phyloP scores from a whole-genome alignment of 129 eudicot species.

The Glebionis coronaria region DNA sequence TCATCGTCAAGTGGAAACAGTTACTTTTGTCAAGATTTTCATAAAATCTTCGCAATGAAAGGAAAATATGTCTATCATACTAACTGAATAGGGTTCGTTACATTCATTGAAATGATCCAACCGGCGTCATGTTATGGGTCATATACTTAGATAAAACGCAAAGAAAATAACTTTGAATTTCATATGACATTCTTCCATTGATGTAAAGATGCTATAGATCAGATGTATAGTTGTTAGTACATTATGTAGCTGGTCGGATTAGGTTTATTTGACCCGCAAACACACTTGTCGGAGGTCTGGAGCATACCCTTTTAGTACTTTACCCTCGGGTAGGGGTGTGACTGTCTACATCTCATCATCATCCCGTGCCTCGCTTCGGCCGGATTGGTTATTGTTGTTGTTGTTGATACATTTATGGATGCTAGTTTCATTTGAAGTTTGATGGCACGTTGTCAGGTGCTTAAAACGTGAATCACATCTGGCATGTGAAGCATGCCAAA shows the following conservation, averaged over 20 bases:
- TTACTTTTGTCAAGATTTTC: constrained; percentile 46
- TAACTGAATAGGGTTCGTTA: not conserved
- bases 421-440: too few relatives aligned
- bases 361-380: too few relatives aligned
- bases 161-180: not conserved
- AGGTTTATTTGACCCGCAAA: not conserved
- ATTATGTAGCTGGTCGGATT: not conserved
- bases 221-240: not conserved
- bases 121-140: not conserved
- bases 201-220: not conserved
- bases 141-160: not conserved
- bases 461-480: too few relatives aligned
- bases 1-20: constrained; percentile 54
- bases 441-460: too few relatives aligned
- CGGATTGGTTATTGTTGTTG: too few relatives aligned
- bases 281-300: too few relatives aligned
- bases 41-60: constrained; percentile 1
- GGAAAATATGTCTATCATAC: not conserved
- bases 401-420: too few relatives aligned
- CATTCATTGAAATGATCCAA: not conserved
- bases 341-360: too few relatives aligned
- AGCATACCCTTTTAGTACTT: too few relatives aligned
- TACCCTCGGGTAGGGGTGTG: too few relatives aligned
- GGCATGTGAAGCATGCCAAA: too few relatives aligned
- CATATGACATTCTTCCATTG: not conserved